Conservation (phyloP, 2,329 filamentous ascomycete genomes). For the Neonectria faginata region DNA sequence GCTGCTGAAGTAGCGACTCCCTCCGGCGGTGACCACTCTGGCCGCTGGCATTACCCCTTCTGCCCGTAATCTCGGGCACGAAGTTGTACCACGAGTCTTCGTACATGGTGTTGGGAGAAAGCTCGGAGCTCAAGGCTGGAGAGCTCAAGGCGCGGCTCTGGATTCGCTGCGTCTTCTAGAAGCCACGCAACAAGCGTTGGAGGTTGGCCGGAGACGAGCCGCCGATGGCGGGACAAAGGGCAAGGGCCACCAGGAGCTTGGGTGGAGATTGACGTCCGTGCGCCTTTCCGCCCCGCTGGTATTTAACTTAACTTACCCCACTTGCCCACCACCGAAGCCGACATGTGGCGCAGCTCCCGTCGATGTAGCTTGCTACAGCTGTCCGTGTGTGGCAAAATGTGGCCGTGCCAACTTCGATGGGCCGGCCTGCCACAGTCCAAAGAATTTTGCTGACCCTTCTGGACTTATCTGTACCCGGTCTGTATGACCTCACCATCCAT, state of each 20-base stretch:
- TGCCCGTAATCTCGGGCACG: conserved; percentile 70
- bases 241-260: conserved; percentile 9
- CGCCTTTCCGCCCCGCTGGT: conserved; percentile 22
- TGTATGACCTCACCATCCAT: conserved; percentile 46
- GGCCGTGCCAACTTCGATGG: conserved; percentile 16
- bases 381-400: conserved; percentile 8
- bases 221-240: conserved; percentile 43
- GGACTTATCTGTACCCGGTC: conserved; percentile 5
- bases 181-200: conserved; percentile 47
- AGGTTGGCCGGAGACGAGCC: conserved; percentile 45
- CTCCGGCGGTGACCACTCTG: conserved; percentile 71
- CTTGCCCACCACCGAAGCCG: neutral
- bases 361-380: conserved; percentile 3
- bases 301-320: conserved; percentile 32
- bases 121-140: conserved; percentile 32
- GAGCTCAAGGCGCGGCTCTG: conserved; percentile 24
- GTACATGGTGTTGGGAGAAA: conserved; percentile 68
- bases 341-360: conserved; percentile 25
- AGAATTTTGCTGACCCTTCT: conserved; percentile 46
- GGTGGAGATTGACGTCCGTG: conserved; percentile 32
- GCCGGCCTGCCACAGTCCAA: conserved; percentile 37
- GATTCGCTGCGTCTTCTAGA: conserved; percentile 40
- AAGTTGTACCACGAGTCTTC: conserved; percentile 89
- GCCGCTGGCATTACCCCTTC: conserved; percentile 58
- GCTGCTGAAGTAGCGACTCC: conserved; percentile 76